Evolutionary conservation across 257 asterid genomes (phyloP).

Genomic region (Solanum okadae): DNA sequence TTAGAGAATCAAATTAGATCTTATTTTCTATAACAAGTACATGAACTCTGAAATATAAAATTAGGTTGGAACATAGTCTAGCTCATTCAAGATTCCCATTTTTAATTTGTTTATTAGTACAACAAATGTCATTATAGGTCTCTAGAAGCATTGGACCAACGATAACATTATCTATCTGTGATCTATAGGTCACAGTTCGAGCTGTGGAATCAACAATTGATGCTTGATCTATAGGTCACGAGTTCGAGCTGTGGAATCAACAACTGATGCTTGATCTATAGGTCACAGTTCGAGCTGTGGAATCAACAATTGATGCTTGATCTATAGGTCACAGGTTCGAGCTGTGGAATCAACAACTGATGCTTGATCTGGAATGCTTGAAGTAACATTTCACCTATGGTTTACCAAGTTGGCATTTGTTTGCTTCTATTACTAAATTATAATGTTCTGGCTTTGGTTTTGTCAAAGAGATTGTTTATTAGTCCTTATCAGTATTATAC

Average conservation of each 20-base stretch:
- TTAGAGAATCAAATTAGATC: background rate
- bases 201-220: background rate
- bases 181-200: background rate
- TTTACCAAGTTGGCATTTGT: background rate
- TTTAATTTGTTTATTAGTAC: background rate
- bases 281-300: background rate
- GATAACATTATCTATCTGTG: background rate
- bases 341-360: background rate
- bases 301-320: background rate
- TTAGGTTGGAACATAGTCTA: background rate
- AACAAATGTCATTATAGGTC: background rate
- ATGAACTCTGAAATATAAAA: background rate
- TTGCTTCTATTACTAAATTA: background rate
- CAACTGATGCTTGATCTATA: background rate
- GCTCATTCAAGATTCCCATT: background rate
- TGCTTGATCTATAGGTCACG: background rate
- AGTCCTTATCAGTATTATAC: background rate
- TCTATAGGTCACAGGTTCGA: background rate
- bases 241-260: background rate
- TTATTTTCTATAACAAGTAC: background rate
- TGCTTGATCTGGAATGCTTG: background rate
- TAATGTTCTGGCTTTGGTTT: background rate
- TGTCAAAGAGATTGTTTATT: background rate
- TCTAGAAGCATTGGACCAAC: background rate
- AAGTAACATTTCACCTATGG: background rate